These are phyloP conservation scores for Daldinia concentrica DNA, from an alignment of 495 filamentous ascomycete species.

Conservation along the genomic window DNA sequence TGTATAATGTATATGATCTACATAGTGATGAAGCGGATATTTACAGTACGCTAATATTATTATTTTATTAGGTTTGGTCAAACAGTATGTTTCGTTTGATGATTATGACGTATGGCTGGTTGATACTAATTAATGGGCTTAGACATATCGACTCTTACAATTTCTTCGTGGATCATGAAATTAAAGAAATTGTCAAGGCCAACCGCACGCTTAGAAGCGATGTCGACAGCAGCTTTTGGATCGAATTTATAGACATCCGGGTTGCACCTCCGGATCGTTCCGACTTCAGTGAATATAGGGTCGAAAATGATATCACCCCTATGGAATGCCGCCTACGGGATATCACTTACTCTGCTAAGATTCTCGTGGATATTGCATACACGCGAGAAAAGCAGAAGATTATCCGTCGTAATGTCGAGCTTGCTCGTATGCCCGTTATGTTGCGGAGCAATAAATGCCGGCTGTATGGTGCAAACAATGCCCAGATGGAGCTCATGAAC, in stretches of 20 bases:
- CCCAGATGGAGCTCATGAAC: conserved; percentile 84
- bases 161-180: conserved; percentile 91
- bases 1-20: conserved; percentile 34
- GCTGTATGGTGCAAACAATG: conserved; percentile 78
- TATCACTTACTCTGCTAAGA: conserved; percentile 92
- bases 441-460: conserved; percentile 93
- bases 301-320: conserved; percentile 75
- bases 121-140: conserved; percentile 38
- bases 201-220: conserved; percentile 88
- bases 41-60: conserved; percentile 36
- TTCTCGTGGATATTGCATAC: conserved; percentile 89
- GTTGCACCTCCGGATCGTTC: conserved; percentile 79
- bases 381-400: conserved; percentile 77
- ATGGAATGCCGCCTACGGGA: conserved; percentile 96
- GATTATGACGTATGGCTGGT: not conserved
- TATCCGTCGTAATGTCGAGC: conserved; percentile 72
- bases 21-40: conserved; percentile 19
- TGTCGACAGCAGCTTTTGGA: conserved; percentile 84
- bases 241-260: conserved; percentile 89
- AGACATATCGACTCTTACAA: conserved; percentile 98
- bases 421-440: conserved; percentile 96
- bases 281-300: conserved; percentile 70
- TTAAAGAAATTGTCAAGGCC: conserved; percentile 94
- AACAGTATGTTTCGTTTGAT: conserved; percentile 63
- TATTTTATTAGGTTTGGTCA: conserved; percentile 68